Evolutionary conservation across 2,329 filamentous ascomycete genomes (phyloP).

Genomic region (Aspergillus sp.): DNA sequence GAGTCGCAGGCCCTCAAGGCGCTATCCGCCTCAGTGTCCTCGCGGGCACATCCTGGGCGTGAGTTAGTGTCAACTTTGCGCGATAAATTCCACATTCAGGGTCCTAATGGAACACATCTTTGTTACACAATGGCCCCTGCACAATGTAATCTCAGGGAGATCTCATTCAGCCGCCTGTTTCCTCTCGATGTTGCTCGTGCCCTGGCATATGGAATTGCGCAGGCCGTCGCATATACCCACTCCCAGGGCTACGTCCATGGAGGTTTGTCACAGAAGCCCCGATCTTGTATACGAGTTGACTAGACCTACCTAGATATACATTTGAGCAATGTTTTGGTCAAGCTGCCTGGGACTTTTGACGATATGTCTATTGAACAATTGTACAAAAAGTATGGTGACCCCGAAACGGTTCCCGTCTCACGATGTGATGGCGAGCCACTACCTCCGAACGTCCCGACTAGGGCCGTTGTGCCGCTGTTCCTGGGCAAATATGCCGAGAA

Average conservation of each 20-base stretch:
- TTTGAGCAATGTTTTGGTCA: conserved; percentile 27
- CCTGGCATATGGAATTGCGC: conserved; percentile 20
- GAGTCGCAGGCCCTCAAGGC: conserved; percentile 23
- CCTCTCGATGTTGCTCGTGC: conserved; percentile 27
- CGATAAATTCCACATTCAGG: too few relatives aligned
- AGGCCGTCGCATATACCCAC: conserved; percentile 25
- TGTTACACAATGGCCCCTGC: too few relatives aligned
- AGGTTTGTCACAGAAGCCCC: conserved; percentile 17
- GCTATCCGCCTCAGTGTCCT: conserved; percentile 12
- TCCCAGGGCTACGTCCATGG: conserved; percentile 28
- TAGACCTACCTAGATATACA: conserved; percentile 26
- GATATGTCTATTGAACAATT: conserved; percentile 33
- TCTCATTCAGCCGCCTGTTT: conserved; percentile 27
- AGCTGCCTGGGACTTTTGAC: conserved; percentile 26
- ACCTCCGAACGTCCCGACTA: conserved; percentile 25
- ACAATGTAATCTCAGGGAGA: conserved; percentile 19
- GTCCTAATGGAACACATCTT: too few relatives aligned
- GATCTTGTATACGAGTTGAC: too few relatives aligned
- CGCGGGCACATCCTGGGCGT: too few relatives aligned
- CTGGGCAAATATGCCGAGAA: conserved; percentile 31
- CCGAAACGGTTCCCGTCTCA: conserved; percentile 27
- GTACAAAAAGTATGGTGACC: conserved; percentile 30
- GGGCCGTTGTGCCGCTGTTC: conserved; percentile 25
- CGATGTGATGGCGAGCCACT: conserved; percentile 23
- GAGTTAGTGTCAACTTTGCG: too few relatives aligned